Evolutionary conservation across 192 early-diverging fungal genomes (phyloP).

Genomic region (Podila clonocystis): DNA sequence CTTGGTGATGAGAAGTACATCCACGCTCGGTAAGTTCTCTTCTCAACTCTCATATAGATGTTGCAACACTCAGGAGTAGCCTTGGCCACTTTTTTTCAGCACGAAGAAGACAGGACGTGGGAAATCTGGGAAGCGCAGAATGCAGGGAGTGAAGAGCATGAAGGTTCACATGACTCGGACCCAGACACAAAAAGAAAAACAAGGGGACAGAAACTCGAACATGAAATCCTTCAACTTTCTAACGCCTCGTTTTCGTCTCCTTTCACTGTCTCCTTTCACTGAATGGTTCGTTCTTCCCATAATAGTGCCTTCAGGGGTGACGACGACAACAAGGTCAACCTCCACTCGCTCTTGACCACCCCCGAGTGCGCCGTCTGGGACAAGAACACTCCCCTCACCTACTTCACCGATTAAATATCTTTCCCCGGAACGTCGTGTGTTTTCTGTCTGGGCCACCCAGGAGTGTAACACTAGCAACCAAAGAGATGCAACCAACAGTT

Average conservation of each 20-base stretch:
- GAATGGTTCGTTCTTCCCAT: background rate
- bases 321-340: constrained; percentile 50
- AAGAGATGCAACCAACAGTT: too few relatives aligned
- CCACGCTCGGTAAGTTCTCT: constrained; percentile 55
- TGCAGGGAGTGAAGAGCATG: too few relatives aligned
- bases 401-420: constrained; percentile 59
- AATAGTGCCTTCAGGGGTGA: constrained; percentile 55
- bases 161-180: too few relatives aligned
- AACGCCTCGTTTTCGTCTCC: background rate
- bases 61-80: too few relatives aligned
- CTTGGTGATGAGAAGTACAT: constrained; percentile 61
- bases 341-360: constrained; percentile 60
- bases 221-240: background rate
- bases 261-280: background rate
- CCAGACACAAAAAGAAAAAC: background rate
- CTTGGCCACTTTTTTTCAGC: background rate
- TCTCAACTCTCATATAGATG: background rate
- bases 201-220: background rate
- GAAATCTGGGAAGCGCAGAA: too few relatives aligned
- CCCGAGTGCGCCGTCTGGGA: constrained; percentile 65
- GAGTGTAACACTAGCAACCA: too few relatives aligned
- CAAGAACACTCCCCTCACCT: constrained; percentile 54
- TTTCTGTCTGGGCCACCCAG: background rate
- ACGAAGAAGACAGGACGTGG: background rate
- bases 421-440: background rate